Base-by-base conservation (phyloP, 192 early-diverging fungal genomes). In the Coemansia sp. region DNA sequence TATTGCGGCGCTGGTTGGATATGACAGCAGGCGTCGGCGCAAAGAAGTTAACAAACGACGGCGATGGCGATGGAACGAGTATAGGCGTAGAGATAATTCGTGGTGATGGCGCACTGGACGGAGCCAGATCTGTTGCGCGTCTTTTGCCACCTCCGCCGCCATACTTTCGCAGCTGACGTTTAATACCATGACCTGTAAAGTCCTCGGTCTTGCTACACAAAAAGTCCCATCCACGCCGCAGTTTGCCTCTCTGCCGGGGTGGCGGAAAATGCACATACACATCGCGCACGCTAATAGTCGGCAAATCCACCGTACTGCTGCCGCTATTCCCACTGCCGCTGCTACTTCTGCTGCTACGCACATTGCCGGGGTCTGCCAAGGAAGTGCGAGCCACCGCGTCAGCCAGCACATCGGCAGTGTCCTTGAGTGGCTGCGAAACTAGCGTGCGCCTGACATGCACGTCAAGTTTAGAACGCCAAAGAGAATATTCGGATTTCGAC, bases 121-220 rank as follows among this genome's bases (percentile, higher is more conserved):
- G 70, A 16, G 64, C 21, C 44, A 17, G 52, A 57, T 81, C 79
- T 0, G 68, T 73, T n/a, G 71, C 79, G n/a, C 79, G 66, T 10
- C 79, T 70, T 68, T 82, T 82, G 7, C 78, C 78, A 6, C 73
- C 72, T 14, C 78, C 78, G 10, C 76, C 76, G 50, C 80, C 80
- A 47, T 83, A 83, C 62, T 75, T 83, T 13, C 62, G 58, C 23
- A 83, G 67, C 80, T 83, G 75, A 49, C 72, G 75, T 61, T 82
- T 82, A 26, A 82, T 73, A 6, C 76, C 73, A 28, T 72, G 68
- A 21, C 75, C 76, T 3, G 80, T 82, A 44, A 77, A 66, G 44
- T 78, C 75, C 80, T 82, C 80, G 13, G 80, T 78, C 69, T 82
- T 77, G 80, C 72, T 78, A 64, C 80, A 68, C 62, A 82, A 37